Conservation (phyloP, 108 stramenopile genomes). For the Conticribra guillardii region DNA sequence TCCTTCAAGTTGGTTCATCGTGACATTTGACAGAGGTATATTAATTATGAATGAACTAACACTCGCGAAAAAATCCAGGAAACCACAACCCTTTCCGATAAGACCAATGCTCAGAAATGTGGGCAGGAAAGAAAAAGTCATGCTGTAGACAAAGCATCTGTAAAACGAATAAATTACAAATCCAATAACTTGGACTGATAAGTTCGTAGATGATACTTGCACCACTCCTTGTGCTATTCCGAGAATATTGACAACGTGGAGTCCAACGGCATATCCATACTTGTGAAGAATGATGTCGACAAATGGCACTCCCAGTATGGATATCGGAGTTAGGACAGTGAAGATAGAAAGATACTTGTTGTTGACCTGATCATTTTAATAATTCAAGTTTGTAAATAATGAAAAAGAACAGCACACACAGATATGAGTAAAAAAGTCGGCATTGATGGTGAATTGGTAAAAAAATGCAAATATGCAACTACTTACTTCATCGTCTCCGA, state of each 20-base stretch:
- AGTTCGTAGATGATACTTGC: conserved; percentile 3
- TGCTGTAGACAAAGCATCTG: conserved; percentile 23
- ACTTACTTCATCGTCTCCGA: conserved; percentile 49
- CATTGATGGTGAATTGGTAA: too few species aligned
- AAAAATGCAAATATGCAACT: too few species aligned
- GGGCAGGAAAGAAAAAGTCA: conserved; percentile 25
- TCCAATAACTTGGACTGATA: conserved; percentile 15
- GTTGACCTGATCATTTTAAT: conserved; percentile 10
- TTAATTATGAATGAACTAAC: conserved; percentile 2
- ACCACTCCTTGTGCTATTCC: conserved; percentile 1
- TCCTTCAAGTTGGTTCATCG: conserved; percentile 14
- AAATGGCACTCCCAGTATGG: conserved; percentile 49
- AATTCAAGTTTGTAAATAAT: too few species aligned
- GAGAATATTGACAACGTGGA: conserved; percentile 38
- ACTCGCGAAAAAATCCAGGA: conserved; percentile 2
- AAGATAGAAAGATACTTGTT: conserved; percentile 53
- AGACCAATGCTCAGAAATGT: conserved; percentile 16
- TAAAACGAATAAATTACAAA: conserved; percentile 34
- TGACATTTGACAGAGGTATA: conserved; percentile 22
- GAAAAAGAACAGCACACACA: neutral
- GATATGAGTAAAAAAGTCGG: too few species aligned
- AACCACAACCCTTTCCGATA: conserved; percentile 15
- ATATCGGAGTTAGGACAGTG: conserved; percentile 47
- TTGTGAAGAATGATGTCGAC: conserved; percentile 30
- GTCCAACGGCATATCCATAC: conserved; percentile 34